Percentiles rank a stretch among this genome's conserved stretches.
phyloP scores from a whole-genome alignment of 2,329 filamentous ascomycete species.

The Drechmeria coniospora region DNA sequence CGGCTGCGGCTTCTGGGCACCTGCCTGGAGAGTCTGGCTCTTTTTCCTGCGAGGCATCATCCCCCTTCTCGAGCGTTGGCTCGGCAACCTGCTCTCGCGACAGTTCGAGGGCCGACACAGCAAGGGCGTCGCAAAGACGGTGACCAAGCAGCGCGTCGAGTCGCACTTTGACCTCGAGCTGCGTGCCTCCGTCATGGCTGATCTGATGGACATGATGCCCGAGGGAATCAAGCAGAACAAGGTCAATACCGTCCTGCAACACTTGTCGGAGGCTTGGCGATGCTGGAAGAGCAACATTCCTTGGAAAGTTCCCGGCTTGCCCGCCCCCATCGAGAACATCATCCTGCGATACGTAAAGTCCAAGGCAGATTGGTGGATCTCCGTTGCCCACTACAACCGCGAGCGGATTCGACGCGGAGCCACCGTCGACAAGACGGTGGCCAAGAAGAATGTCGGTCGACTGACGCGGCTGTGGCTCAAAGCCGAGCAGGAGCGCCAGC shows the following conservation, averaged over 20 bases:
- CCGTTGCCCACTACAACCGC: slow-evolving; percentile 95
- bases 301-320: slow-evolving; percentile 95
- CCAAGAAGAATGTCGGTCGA: slow-evolving; percentile 96
- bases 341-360: slow-evolving; percentile 97
- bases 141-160: slow-evolving; percentile 97
- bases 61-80: slow-evolving; percentile 88
- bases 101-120: slow-evolving; percentile 98
- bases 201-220: slow-evolving; percentile 99
- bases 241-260: slow-evolving; percentile 92
- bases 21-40: slow-evolving; percentile 95
- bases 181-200: slow-evolving; percentile 94
- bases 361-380: slow-evolving; percentile 99
- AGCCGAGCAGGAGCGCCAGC: slow-evolving; percentile 92
- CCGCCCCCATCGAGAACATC: slow-evolving; percentile 96
- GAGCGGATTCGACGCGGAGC: slow-evolving; percentile 92
- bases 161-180: slow-evolving; percentile 97
- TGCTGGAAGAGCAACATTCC: slow-evolving; percentile 99
- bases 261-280: slow-evolving; percentile 94
- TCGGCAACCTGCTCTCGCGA: slow-evolving; percentile 88
- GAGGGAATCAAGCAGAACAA: slow-evolving; percentile 99
- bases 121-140: slow-evolving; percentile 97
- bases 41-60: slow-evolving; percentile 99
- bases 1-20: slow-evolving; percentile 97
- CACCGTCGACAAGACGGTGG: slow-evolving; percentile 96
- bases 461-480: slow-evolving; percentile 94